phyloP scores from a whole-genome alignment of 1,139 yeast species.

The Magnusiomyces fungicola region DNA sequence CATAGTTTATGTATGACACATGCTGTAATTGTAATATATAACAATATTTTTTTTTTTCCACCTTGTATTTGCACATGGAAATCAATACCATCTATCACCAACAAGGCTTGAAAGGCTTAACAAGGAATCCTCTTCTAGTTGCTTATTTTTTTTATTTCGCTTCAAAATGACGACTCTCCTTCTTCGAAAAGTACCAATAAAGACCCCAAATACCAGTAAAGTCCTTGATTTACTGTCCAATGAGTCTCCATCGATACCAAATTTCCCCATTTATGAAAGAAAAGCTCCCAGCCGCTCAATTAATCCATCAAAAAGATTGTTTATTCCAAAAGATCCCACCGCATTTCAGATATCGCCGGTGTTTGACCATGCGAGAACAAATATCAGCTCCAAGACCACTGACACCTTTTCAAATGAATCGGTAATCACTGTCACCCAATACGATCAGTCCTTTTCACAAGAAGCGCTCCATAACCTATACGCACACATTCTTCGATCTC shows the following conservation, averaged over 20 bases:
- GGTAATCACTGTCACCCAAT: not conserved
- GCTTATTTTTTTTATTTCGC: no score
- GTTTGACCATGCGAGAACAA: not conserved
- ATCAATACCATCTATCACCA: no score
- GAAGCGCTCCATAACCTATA: slow-evolving; percentile 22
- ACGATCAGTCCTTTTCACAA: slow-evolving; percentile 2
- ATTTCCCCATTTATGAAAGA: not conserved
- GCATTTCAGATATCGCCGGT: not conserved
- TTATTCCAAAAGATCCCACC: not conserved
- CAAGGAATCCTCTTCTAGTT: no score
- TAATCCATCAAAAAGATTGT: not conserved
- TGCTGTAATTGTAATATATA: no score
- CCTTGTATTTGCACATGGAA: no score
- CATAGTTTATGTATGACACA: no score
- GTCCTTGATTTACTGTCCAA: not conserved
- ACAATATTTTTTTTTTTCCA: no score
- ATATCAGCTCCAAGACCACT: no score
- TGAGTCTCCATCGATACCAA: not conserved
- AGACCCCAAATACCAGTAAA: slow-evolving; percentile 4
- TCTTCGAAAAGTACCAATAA: slow-evolving; percentile 4
- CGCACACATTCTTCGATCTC: slow-evolving; percentile 28
- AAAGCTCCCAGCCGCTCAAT: not conserved
- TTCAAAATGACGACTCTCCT: no score
- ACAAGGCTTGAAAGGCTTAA: no score
- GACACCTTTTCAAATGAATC: not conserved